Evolutionary conservation across 2,329 filamentous ascomycete species (phyloP).

Genomic region (Trichoderma sp.): DNA sequence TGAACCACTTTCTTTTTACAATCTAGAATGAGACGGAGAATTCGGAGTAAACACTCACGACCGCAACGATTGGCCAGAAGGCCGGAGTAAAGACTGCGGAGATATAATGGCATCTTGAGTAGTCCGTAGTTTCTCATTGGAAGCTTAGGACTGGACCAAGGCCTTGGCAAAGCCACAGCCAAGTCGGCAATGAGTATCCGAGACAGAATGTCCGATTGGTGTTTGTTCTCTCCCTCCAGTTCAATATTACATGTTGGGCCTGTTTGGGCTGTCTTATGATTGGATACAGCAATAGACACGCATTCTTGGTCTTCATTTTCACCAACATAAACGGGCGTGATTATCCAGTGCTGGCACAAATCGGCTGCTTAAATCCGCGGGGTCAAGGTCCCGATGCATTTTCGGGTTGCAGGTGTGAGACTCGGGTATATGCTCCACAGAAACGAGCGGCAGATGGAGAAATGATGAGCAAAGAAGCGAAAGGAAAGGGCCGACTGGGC

Average conservation of each 20-base stretch:
- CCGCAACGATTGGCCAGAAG: neutral
- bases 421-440: neutral
- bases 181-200: constrained; percentile 9
- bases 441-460: constrained; percentile 11
- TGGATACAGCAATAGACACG: neutral
- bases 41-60: neutral
- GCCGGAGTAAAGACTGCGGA: neutral
- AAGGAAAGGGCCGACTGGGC: constrained; percentile 31
- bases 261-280: neutral
- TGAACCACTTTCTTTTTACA: neutral
- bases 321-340: neutral
- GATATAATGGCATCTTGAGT: too few species aligned
- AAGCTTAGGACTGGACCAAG: neutral
- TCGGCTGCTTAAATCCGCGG: neutral
- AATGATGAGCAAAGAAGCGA: neutral
- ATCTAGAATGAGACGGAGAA: neutral
- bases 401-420: neutral
- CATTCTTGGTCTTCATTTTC: neutral
- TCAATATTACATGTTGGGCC: neutral
- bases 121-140: neutral
- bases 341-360: neutral
- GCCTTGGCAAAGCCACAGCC: neutral
- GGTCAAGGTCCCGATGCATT: neutral
- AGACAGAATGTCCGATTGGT: neutral
- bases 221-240: neutral